Conservation (phyloP, 371 early-diverging fungal genomes). For the Mucor circinelloides region DNA sequence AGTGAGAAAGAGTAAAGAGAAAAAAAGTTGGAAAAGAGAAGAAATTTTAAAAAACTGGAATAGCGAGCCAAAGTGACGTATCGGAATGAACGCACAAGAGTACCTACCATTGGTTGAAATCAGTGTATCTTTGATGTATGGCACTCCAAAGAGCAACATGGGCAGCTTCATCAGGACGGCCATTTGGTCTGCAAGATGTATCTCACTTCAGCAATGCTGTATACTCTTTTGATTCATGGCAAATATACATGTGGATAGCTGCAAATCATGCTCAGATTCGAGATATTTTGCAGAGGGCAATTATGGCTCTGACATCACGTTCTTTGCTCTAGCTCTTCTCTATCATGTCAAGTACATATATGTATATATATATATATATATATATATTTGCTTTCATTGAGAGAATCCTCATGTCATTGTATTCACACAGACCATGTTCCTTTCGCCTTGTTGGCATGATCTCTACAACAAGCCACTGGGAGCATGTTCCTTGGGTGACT, state of each 20-base stretch:
- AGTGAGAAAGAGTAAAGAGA: background rate
- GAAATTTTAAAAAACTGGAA: constrained; percentile 2
- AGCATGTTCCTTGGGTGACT: background rate
- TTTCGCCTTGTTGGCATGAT: background rate
- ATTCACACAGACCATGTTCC: background rate
- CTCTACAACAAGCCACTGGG: background rate
- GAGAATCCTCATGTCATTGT: background rate
- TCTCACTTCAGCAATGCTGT: background rate
- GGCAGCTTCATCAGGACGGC: too few relatives aligned
- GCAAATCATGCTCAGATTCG: background rate
- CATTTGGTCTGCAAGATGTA: background rate
- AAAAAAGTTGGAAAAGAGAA: background rate
- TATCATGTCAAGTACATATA: too few relatives aligned
- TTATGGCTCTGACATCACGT: background rate
- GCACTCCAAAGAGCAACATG: background rate
- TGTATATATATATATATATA: too few relatives aligned
- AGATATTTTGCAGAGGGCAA: background rate
- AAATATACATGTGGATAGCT: background rate
- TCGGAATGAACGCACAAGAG: background rate
- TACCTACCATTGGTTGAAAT: background rate
- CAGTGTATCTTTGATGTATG: background rate
- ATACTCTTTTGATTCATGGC: background rate
- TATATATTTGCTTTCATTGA: too few relatives aligned
- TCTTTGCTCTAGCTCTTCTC: too few relatives aligned
- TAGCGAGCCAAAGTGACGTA: constrained; percentile 7